A percentile compares a stretch with the other conserved stretches of the same genome.
These are phyloP conservation scores for Pholiota microspora DNA, from an alignment of 768 basidiomycete genomes.

Conservation along the genomic window DNA sequence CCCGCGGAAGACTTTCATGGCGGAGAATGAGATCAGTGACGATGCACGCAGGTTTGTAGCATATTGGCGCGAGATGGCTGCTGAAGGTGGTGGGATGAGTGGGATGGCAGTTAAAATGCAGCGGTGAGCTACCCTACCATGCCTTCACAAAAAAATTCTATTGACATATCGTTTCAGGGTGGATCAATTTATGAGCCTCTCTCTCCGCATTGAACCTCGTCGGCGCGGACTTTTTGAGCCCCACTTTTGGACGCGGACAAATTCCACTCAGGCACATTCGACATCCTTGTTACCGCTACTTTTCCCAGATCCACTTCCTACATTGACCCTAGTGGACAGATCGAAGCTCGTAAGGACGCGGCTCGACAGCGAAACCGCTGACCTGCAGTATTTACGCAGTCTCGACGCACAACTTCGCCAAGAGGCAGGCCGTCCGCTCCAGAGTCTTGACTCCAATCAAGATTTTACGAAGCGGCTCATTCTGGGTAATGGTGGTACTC, in stretches of 20 bases:
- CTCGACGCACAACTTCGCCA: slow-evolving; percentile 45
- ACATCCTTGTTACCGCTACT: slow-evolving; percentile 68
- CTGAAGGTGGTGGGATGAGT: slow-evolving; percentile 35
- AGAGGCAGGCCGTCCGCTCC: slow-evolving; percentile 31
- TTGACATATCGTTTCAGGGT: slow-evolving; percentile 39
- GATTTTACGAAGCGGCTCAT: slow-evolving; percentile 34
- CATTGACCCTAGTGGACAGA: slow-evolving; percentile 67
- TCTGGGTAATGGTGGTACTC: slow-evolving; percentile 57
- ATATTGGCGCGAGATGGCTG: slow-evolving; percentile 56
- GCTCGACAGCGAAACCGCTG: slow-evolving; percentile 65
- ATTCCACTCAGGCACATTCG: slow-evolving; percentile 39
- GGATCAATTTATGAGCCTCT: slow-evolving; percentile 78
- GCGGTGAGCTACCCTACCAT: slow-evolving; percentile 41
- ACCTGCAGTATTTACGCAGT: slow-evolving; percentile 56
- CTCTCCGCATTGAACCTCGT: slow-evolving; percentile 71
- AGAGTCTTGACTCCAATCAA: slow-evolving; percentile 28
- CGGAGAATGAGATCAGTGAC: slow-evolving; percentile 37
- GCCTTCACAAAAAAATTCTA: background rate
- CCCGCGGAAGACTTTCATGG: slow-evolving; percentile 35
- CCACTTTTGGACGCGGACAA: slow-evolving; percentile 62
- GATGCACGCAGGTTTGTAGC: slow-evolving; percentile 49
- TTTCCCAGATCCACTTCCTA: slow-evolving; percentile 74
- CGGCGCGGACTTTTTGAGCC: slow-evolving; percentile 76
- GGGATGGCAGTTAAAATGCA: slow-evolving; percentile 57
- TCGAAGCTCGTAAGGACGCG: slow-evolving; percentile 62